Conservation (phyloP, 306 rosid species). For the Aeschynomene evenia region DNA sequence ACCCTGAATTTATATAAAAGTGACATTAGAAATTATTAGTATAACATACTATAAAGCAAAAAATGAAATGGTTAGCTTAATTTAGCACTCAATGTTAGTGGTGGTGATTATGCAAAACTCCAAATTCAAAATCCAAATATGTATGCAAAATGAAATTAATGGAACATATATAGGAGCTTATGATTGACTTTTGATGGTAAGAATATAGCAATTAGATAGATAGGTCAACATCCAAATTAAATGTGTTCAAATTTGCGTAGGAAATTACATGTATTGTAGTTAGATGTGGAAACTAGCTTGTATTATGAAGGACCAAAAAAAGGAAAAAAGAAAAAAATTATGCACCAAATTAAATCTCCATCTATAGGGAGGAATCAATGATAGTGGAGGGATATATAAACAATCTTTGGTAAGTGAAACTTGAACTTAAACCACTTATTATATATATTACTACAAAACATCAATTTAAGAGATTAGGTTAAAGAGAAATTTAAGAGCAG, state of each 20-base stretch:
- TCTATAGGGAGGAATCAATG: not conserved
- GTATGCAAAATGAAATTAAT: not conserved
- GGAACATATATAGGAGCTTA: not conserved
- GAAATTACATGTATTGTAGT: not conserved
- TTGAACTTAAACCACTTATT: no score
- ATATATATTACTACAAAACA: no score
- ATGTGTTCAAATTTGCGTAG: constrained; percentile 16
- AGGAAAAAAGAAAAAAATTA: not conserved
- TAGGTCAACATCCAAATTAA: constrained; percentile 34
- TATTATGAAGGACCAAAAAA: not conserved
- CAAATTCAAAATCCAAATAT: constrained; percentile 14
- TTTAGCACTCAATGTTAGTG: not conserved
- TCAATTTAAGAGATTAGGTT: no score
- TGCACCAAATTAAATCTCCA: not conserved
- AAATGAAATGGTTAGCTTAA: constrained; percentile 5
- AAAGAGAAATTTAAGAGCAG: not conserved
- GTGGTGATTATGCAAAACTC: not conserved
- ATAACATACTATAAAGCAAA: not conserved
- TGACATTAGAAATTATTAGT: not conserved
- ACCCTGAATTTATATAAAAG: constrained; percentile 47
- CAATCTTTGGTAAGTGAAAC: constrained; percentile 10
- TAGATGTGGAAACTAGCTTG: not conserved
- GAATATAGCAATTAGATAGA: not conserved
- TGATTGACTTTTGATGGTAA: constrained; percentile 25
- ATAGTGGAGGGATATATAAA: not conserved